Evolutionary conservation across 2,329 filamentous ascomycete genomes (phyloP), one percentile per base, ranked within the genome.

Genomic region (Penicillium sp.): DNA sequence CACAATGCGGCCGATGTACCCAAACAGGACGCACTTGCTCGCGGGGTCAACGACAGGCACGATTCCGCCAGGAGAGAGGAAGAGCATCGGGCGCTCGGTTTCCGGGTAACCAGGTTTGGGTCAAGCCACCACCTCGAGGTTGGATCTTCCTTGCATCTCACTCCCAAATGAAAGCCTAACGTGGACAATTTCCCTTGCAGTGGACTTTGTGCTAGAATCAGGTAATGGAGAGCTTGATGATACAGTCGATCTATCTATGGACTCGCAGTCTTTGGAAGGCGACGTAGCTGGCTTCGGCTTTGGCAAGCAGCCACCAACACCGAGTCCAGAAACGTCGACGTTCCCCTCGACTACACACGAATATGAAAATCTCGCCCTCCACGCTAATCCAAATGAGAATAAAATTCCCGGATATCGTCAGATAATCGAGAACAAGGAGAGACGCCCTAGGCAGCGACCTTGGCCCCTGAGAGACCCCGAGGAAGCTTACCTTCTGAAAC

Each of bases 81-180:
- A 58, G 51, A 12, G 51, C 22, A 3, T 41, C 55, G 12, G 58
- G 66, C 14, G 63, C 52, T n/a, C 59, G 63, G 10, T 68, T 68
- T 28, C 66, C 66, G 14, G 58, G 50, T 34, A 65, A 68, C 25
- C 66, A 68, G 42, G 63, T 68, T 20, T 68, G 66, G 66, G 42
- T 68, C 2, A 62, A 53, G 42, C 66, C 66, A 38, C 66, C 66
- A 53, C 60, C 66, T 20, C 56, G 66, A 65, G 66, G 66, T 68
- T 54, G 34, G 61, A 55, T 25, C 17, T 14, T 12, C 17, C 20
- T 25, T 3, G 31, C 8, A 6, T 5, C 28, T 28, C 25, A 20
- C 25, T n/a, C 25, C 17, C 31, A 20, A 8, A 34, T 17, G 12
- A n/a, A 8, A 17, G 4, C 22, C 64, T 67, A 51, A 68, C 51